Base-by-base conservation (phyloP, 495 filamentous ascomycete species). In the Aspergillus panamensis region DNA sequence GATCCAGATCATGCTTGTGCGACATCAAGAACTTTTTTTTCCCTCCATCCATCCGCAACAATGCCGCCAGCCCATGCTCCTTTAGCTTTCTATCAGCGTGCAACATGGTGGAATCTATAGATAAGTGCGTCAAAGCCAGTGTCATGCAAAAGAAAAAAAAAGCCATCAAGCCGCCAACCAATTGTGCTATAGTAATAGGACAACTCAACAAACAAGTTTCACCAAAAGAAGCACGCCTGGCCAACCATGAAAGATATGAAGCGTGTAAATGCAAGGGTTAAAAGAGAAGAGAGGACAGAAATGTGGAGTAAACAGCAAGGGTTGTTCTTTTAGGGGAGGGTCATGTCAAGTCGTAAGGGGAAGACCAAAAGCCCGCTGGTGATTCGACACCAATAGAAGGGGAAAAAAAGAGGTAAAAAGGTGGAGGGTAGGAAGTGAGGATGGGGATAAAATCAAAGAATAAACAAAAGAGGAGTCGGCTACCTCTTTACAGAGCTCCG, bases 401-500 rank as follows among this genome's bases (percentile, higher is more conserved):
- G 63, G 51, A 19, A 20, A 45, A 20, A 19, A 20, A 19, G 37
- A 14, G 16, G 7, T 45, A n/a, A 20, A 45, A 45, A 45, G 20
- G 19, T 20, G 21, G 25, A 31, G 25, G 13, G 20, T 6, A 49
- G 21, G 16, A 48, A 9, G 25, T 42, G 59, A 66, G 66, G 19
- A 53, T 30, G 14, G 35, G 12, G 47, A 37, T 51, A 25, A 25
- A 25, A 25, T 25, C 2, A 5, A 25, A 5, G 25, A 25, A 25
- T 25, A 25, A 25, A 25, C n/a, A 25, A 25, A 25, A 25, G 59
- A 52, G 35, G 63, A 55, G 45, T 47, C 51, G 62, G 43, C 68
- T 80, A 84, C 61, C 79, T 74, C 62, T 76, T 77, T 60, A 96
- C 84, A 10, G 87, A 91, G 65, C 92, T 94, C 64, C 87, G 79